Percentiles rank a stretch among this genome's conserved stretches.
These are phyloP conservation scores for Pseudomonodictys pantanalensis DNA, from an alignment of 495 filamentous ascomycete species.

Conservation along the genomic window DNA sequence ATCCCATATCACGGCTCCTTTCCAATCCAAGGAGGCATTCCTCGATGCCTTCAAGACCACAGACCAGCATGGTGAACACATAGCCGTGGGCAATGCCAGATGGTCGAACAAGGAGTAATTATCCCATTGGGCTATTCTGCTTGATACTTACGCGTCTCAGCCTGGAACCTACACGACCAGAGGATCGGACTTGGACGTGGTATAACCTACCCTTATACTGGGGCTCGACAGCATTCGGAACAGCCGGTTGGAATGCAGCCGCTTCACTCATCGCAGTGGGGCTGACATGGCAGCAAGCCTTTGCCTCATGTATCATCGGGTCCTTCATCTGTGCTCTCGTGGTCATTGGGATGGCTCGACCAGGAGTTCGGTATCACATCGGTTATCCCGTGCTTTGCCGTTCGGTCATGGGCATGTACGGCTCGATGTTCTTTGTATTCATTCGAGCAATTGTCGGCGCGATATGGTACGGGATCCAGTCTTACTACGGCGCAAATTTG, in stretches of 20 bases:
- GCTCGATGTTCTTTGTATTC: conserved; percentile 17
- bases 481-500: conserved; percentile 8
- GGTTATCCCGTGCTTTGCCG: conserved; percentile 7
- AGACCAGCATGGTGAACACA: not conserved
- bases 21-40: conserved; percentile 9
- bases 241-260: conserved; percentile 12
- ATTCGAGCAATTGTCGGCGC: conserved; percentile 9
- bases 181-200: conserved; percentile 19
- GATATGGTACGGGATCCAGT: conserved; percentile 12
- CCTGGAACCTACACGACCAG: conserved; percentile 4
- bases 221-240: conserved; percentile 8
- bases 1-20: not conserved
- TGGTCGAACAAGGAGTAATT: conserved; percentile 13
- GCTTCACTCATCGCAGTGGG: conserved; percentile 8
- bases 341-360: conserved; percentile 1
- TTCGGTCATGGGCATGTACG: conserved; percentile 17
- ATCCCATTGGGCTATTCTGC: not conserved
- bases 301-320: conserved; percentile 7
- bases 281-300: conserved; percentile 12
- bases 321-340: conserved; percentile 14
- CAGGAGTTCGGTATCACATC: conserved; percentile 12
- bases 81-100: not conserved
- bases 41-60: conserved; percentile 4
- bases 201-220: conserved; percentile 7
- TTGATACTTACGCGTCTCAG: not conserved